These are phyloP conservation scores for Sextonia rubra DNA, from an alignment of 164 flowering plant species.

Conservation along the genomic window DNA sequence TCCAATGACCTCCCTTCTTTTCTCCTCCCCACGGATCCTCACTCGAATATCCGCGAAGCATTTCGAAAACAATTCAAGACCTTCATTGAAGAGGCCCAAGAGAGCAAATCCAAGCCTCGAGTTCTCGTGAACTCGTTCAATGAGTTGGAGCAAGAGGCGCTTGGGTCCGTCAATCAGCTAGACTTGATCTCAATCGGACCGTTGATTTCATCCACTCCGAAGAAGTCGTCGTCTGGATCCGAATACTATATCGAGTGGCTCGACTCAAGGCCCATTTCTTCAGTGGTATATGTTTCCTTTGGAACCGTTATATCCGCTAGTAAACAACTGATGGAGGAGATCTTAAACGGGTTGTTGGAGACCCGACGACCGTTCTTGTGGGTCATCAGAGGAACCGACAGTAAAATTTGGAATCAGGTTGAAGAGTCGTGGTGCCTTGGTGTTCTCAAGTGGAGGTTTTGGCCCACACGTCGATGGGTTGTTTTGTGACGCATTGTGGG, in stretches of 20 bases:
- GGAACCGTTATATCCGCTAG: slow-evolving; percentile 22
- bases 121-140: slow-evolving; percentile 52
- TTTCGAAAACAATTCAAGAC: neutral
- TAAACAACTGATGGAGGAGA: slow-evolving; percentile 22
- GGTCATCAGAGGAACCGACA: slow-evolving; percentile 16
- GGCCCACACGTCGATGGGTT: slow-evolving; percentile 33
- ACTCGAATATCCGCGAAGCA: slow-evolving; percentile 16
- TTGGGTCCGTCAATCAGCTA: slow-evolving; percentile 20
- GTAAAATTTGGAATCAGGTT: neutral
- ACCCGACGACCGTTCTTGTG: slow-evolving; percentile 23
- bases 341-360: slow-evolving; percentile 12
- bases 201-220: slow-evolving; percentile 32
- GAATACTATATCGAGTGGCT: slow-evolving; percentile 27
- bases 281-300: slow-evolving; percentile 37
- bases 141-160: slow-evolving; percentile 37
- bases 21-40: slow-evolving; percentile 9
- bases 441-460: slow-evolving; percentile 48
- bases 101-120: neutral
- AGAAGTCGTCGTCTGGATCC: neutral
- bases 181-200: slow-evolving; percentile 47
- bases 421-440: slow-evolving; percentile 34
- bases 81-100: neutral
- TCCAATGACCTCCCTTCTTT: slow-evolving; percentile 33
- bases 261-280: slow-evolving; percentile 18
- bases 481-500: slow-evolving; percentile 15